Conservation (phyloP, 2,329 filamentous ascomycete genomes). For the Akanthomyces muscarius region DNA sequence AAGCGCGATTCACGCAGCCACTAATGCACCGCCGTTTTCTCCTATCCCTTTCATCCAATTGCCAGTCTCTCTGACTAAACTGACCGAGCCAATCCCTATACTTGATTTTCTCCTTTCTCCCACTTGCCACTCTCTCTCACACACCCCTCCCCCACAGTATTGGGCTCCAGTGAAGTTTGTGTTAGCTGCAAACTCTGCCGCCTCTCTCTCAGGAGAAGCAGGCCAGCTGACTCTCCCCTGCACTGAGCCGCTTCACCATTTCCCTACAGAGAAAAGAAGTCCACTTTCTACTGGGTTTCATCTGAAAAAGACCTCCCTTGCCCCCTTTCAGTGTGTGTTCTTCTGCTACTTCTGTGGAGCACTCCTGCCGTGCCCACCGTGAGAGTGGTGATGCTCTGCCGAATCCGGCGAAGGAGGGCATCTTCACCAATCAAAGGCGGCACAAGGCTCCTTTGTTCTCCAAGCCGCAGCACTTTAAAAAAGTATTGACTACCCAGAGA, state of each 20-base stretch:
- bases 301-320: not conserved
- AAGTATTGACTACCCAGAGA: too few relatives aligned
- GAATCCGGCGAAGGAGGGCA: not conserved
- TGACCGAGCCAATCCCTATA: not conserved
- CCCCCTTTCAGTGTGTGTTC: not conserved
- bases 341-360: slow-evolving; percentile 1
- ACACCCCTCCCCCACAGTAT: slow-evolving; percentile 12
- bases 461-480: too few relatives aligned
- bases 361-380: not conserved
- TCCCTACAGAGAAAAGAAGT: not conserved
- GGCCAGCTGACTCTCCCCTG: slow-evolving; percentile 7
- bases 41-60: not conserved
- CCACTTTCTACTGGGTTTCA: not conserved
- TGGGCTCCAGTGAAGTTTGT: not conserved
- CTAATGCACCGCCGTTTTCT: slow-evolving; percentile 8
- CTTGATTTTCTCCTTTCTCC: not conserved
- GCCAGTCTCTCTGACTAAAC: not conserved
- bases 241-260: not conserved
- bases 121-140: not conserved
- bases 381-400: not conserved
- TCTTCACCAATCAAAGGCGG: not conserved
- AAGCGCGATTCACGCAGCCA: not conserved
- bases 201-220: slow-evolving; percentile 15
- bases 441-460: too few relatives aligned
- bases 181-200: slow-evolving; percentile 22